Base-by-base conservation (phyloP, 805 yeast genomes). In the Komagataella kurtzmanii region DNA sequence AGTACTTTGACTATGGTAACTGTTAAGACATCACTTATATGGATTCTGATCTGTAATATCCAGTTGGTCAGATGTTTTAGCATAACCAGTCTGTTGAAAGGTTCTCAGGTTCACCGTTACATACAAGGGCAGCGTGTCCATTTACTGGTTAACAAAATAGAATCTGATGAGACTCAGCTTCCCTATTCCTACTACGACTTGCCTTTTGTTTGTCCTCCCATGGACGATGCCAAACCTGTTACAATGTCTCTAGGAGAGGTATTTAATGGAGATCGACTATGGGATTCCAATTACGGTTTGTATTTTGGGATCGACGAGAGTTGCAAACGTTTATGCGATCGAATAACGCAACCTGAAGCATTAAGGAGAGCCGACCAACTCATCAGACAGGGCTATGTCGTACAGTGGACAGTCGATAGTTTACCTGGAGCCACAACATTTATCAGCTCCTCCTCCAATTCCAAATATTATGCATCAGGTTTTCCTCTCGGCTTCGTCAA, bases 401-500 rank as follows among this genome's bases (percentile, higher is more conserved):
- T 78, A 12, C 90, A 88, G 60, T 88, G 96, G 96, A 65, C 77
- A 23, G 70, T 88, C 14, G 96, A 89, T 66, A 86, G 82, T 19
- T 68, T 88, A 40, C 96, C 96, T 0, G 95, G 93, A 6, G 91
- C 96, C 1, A 88, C 96, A 0, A 84, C 95, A 0, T 85, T 83
- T 56, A 77, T 83, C 40, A 74, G 79, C 24, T 71, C 76, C 6
- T 75, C 77, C 6, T 77, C 74, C 10, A 75, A 75, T 49, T 71
- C 76, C 17, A 81, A 85, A 58, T 63, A 65, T 48, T 88, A 88
- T 58, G 84, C 88, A 4, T 80, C 93, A 3, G 97, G 96, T 2
- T 88, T 89, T 67, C 90, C 95, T 2, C 64, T 88, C 40, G 97
- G 97, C 0, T 83, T 77, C 57, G 78, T 77, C 18, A 76, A 75